Conservation (phyloP, 2,329 filamentous ascomycete genomes). For the Curvularia hawaiiensis region DNA sequence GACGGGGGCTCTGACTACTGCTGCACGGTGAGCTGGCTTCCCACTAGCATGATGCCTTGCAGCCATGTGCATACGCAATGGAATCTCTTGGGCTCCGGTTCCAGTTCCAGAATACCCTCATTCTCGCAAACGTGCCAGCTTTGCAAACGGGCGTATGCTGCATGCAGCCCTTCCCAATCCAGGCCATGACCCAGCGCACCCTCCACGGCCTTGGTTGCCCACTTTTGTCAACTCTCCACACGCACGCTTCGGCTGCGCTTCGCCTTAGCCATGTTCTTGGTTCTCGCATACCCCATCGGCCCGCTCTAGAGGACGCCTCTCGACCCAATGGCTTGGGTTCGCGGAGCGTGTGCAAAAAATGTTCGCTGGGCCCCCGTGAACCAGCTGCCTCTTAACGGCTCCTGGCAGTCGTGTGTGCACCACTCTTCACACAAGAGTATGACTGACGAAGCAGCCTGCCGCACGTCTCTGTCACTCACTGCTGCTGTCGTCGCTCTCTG, state of each 20-base stretch:
- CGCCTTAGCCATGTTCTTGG: slow-evolving; percentile 8
- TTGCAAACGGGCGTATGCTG: slow-evolving; percentile 3
- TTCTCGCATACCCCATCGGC: slow-evolving; percentile 11
- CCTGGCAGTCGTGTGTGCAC: slow-evolving; percentile 19
- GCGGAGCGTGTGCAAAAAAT: slow-evolving; percentile 12
- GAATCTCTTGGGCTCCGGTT: slow-evolving; percentile 9
- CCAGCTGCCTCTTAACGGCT: slow-evolving; percentile 16
- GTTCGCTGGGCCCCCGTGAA: not conserved
- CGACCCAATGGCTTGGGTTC: slow-evolving; percentile 11
- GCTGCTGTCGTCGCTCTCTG: slow-evolving; percentile 7
- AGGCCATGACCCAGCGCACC: not conserved
- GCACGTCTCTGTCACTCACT: slow-evolving; percentile 23
- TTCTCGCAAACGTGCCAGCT: slow-evolving; percentile 4
- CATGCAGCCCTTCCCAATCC: slow-evolving; percentile 8
- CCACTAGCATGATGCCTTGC: slow-evolving; percentile 18
- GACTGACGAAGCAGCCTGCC: slow-evolving; percentile 26
- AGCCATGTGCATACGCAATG: slow-evolving; percentile 15
- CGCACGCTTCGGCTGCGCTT: slow-evolving; percentile 3
- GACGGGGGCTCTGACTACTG: slow-evolving; percentile 13
- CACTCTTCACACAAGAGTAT: slow-evolving; percentile 23
- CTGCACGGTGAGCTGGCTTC: slow-evolving; percentile 23
- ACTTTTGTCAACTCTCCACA: slow-evolving; percentile 9
- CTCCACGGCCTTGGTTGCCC: slow-evolving; percentile 1
- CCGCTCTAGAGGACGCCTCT: slow-evolving; percentile 12
- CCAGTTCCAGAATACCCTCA: slow-evolving; percentile 10